A percentile compares a stretch with the other conserved stretches of the same genome.
These are phyloP conservation scores for Phytophthora citrophthora DNA, from an alignment of 352 stramenopile genomes.

Conservation along the genomic window DNA sequence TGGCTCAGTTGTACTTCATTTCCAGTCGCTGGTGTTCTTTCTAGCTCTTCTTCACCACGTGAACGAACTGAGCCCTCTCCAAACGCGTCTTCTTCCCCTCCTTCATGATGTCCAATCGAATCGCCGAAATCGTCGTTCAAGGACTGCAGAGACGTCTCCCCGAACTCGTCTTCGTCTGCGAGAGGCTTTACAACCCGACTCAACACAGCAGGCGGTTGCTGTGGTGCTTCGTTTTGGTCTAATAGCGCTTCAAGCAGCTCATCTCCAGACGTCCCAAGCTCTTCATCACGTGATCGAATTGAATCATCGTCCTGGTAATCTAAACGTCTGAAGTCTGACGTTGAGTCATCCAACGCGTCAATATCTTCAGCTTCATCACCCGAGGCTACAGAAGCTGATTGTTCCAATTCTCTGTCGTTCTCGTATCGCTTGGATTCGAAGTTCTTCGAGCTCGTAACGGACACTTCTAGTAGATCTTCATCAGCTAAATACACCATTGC, in stretches of 20 bases:
- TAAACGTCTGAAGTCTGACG: not conserved
- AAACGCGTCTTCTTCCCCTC: conserved; percentile 1
- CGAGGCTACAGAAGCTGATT: not conserved
- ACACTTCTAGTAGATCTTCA: conserved; percentile 2
- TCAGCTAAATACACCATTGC: not conserved
- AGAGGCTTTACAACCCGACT: not conserved
- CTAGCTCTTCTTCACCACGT: not conserved
- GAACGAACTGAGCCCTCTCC: conserved; percentile 5
- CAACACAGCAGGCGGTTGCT: no score
- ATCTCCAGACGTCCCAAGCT: not conserved
- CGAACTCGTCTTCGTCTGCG: not conserved
- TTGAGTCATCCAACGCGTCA: conserved; percentile 3
- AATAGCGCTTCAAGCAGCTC: not conserved
- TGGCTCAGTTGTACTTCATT: no score
- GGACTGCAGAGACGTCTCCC: not conserved
- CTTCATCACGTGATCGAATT: not conserved
- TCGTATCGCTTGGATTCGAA: not conserved
- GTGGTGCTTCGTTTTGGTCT: not conserved
- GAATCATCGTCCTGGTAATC: not conserved
- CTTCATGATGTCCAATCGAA: not conserved
- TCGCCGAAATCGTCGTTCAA: not conserved
- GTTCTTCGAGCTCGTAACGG: not conserved
- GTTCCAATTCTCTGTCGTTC: conserved; percentile 1
- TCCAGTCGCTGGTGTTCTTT: not conserved
- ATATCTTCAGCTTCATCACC: conserved; percentile 1